A percentile compares a stretch with the other conserved stretches of the same genome.
Evolutionary conservation across 768 basidiomycete genomes (phyloP).

Genomic region (Butyriboletus loyo): DNA sequence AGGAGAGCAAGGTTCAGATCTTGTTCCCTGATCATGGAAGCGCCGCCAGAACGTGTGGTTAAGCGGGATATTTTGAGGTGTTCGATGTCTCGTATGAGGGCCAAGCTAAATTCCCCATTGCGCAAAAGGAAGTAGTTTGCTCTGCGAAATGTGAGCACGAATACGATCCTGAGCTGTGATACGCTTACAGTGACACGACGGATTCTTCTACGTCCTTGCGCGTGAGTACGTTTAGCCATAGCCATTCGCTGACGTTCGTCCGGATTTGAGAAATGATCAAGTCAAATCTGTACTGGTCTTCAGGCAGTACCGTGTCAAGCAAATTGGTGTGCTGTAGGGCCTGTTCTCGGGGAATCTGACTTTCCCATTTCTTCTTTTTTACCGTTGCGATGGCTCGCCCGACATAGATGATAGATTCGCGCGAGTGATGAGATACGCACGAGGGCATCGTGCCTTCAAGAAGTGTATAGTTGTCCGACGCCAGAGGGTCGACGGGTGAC

Average conservation of each 20-base stretch:
- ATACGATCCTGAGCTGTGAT: neutral
- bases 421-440: constrained; percentile 67
- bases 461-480: constrained; percentile 56
- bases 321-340: constrained; percentile 62
- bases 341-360: constrained; percentile 67
- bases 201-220: constrained; percentile 79
- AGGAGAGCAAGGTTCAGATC: constrained; percentile 85
- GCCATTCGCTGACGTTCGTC: constrained; percentile 86
- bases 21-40: constrained; percentile 84
- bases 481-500: constrained; percentile 58
- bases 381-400: constrained; percentile 86
- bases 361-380: constrained; percentile 74
- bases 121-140: constrained; percentile 86
- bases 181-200: constrained; percentile 75
- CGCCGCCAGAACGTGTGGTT: constrained; percentile 58
- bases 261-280: constrained; percentile 70
- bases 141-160: constrained; percentile 38
- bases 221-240: constrained; percentile 88
- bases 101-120: constrained; percentile 83
- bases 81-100: constrained; percentile 84
- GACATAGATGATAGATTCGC: constrained; percentile 82
- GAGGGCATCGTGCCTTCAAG: constrained; percentile 68
- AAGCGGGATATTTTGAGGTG: constrained; percentile 78
- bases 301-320: constrained; percentile 65
- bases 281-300: constrained; percentile 77